Percentiles rank a stretch among this genome's conserved stretches.
phyloP scores from a whole-genome alignment of 257 asterid genomes.

The Mitragyna speciosa region DNA sequence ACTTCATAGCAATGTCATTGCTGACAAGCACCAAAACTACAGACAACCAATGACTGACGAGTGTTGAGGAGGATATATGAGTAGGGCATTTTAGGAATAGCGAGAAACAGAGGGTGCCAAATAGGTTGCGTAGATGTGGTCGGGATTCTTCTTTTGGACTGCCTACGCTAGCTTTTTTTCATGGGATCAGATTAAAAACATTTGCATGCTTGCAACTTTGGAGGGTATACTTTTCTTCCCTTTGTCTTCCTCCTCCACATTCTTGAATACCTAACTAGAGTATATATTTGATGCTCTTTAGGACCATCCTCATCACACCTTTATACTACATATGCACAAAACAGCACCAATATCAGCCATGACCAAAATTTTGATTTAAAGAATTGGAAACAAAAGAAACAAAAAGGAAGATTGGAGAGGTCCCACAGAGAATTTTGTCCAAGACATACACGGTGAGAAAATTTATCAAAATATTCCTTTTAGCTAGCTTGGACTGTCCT shows the following conservation, averaged over 20 bases:
- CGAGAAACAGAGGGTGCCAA: constrained; percentile 21
- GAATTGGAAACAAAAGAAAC: not conserved
- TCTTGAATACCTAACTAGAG: constrained; percentile 30
- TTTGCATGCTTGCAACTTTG: constrained; percentile 25
- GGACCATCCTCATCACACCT: constrained; percentile 14
- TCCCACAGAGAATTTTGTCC: constrained; percentile 27
- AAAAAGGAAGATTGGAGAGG: constrained; percentile 1
- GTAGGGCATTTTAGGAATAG: constrained; percentile 38
- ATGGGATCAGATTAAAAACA: constrained; percentile 13
- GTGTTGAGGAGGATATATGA: not conserved
- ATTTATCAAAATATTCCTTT: not conserved
- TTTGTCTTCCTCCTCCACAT: constrained; percentile 31
- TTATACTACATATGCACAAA: not conserved
- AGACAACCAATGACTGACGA: not conserved
- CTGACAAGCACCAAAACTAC: not conserved
- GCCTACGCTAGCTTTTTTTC: constrained; percentile 76
- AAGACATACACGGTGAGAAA: not conserved
- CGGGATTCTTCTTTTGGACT: constrained; percentile 78
- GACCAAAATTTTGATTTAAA: not conserved
- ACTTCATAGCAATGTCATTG: not conserved
- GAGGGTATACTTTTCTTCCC: constrained; percentile 53
- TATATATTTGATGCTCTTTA: constrained; percentile 27
- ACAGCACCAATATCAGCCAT: not conserved
- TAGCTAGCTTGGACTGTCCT: not conserved
- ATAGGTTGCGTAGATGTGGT: constrained; percentile 63